These are phyloP conservation scores for Delonix regia DNA, from an alignment of 306 rosid genomes.

Conservation along the genomic window DNA sequence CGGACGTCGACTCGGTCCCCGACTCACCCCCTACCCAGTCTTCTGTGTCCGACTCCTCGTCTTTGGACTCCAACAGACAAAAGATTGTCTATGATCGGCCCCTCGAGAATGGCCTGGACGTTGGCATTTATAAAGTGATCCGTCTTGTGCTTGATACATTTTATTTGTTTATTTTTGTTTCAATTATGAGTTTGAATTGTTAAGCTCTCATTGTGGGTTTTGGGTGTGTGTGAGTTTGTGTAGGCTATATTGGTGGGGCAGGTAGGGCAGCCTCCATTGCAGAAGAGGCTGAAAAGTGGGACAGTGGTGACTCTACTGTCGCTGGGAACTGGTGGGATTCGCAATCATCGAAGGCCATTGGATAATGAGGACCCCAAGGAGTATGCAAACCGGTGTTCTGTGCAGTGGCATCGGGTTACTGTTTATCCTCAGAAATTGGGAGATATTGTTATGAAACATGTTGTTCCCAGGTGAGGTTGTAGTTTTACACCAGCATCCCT, in stretches of 20 bases:
- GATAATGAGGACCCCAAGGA: slow-evolving; percentile 72
- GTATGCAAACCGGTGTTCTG: slow-evolving; percentile 67
- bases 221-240: slow-evolving; percentile 8
- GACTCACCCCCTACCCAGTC: slow-evolving; percentile 19
- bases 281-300: slow-evolving; percentile 78
- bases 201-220: slow-evolving; percentile 5
- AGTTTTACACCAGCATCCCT: neutral
- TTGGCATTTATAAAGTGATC: slow-evolving; percentile 74
- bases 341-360: slow-evolving; percentile 80
- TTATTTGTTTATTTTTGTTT: neutral
- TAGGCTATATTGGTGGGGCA: slow-evolving; percentile 89
- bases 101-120: slow-evolving; percentile 80
- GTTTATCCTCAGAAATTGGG: slow-evolving; percentile 71
- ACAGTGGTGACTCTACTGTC: slow-evolving; percentile 62
- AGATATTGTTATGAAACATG: slow-evolving; percentile 48
- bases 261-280: slow-evolving; percentile 82
- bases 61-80: slow-evolving; percentile 17
- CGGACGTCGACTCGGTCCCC: slow-evolving; percentile 24
- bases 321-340: slow-evolving; percentile 90
- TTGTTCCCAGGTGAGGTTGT: slow-evolving; percentile 58
- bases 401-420: slow-evolving; percentile 94
- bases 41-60: slow-evolving; percentile 23
- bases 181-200: neutral
- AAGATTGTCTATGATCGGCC: slow-evolving; percentile 37
- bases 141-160: neutral